Base-by-base conservation (phyloP, 2,329 filamentous ascomycete genomes). In the Polytolypa hystricis region DNA sequence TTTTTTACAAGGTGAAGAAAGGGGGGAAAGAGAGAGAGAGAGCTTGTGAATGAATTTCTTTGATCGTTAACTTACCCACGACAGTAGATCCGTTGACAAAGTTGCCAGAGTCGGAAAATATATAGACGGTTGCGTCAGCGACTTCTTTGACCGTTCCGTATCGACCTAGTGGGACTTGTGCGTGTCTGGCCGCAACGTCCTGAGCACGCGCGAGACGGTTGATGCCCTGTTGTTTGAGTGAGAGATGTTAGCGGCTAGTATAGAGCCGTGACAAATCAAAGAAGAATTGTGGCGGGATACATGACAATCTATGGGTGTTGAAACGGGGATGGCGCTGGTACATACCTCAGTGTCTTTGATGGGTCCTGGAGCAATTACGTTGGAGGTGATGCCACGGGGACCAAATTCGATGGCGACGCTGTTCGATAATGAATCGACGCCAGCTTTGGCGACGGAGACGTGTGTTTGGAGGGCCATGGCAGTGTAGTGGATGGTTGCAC, bases 391-490 rank as follows among this genome's bases (percentile, higher is more conserved):
- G 10, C 91, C 91, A 29, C 75, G 73, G 0, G 91, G 91, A 0
- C 89, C 89, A 55, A 91, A 91, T 60, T 98, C 91, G 37, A 98
- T 74, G 2, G 85, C 78, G 0, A 93, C 75, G 4, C 77, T 81
- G 37, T 78, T 73, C 41, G 83, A 80, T 52, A 98, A 73, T 1
- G 85, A 79, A 60, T 98, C 89, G 8, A 98, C 77, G 11, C 81
- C 84, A 0, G 89, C 83, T 64, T 98, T 98, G 39, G 91, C 89
- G 1, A 86, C 86, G 2, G 79, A 71, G n/a, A 89, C 87, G 60
- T 96, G 89, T 2, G 82, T 74, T 59, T 96, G 91, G 47, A 94
- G 67, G 0, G 86, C 81, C 60, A 80, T 76, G 25, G 85, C 86
- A 1, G 81, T 81, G 65, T 89, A 95, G 65, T 96, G 89, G 51